These are phyloP conservation scores for Metschnikowia kunwiensis DNA, from an alignment of 805 yeast genomes.

Conservation along the genomic window DNA sequence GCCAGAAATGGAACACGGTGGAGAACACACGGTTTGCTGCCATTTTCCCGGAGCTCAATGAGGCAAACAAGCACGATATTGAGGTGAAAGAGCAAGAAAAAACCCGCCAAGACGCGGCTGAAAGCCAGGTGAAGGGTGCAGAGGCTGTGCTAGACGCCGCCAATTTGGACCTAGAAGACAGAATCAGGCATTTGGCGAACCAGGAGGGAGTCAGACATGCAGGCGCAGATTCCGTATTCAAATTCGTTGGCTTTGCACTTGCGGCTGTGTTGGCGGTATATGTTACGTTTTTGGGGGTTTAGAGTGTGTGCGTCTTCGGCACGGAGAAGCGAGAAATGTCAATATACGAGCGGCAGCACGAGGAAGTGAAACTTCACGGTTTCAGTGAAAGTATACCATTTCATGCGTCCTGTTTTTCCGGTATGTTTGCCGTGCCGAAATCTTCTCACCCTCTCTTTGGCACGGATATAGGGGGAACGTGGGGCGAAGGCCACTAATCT, in stretches of 20 bases:
- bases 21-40: constrained; percentile 55
- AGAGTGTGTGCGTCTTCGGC: no score
- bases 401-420: no score
- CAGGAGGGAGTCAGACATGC: constrained; percentile 10
- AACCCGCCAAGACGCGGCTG: constrained; percentile 8
- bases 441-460: no score
- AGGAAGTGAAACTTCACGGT: no score
- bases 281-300: constrained; percentile 12
- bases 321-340: no score
- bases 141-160: constrained; percentile 31
- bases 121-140: constrained; percentile 2
- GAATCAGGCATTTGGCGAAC: constrained; percentile 39
- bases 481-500: no score
- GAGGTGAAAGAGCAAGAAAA: constrained; percentile 19
- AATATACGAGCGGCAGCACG: no score
- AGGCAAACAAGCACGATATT: constrained; percentile 37
- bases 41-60: constrained; percentile 69
- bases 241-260: constrained; percentile 29
- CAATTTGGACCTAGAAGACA: constrained; percentile 63
- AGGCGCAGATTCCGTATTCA: constrained; percentile 15
- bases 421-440: no score
- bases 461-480: no score
- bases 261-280: constrained; percentile 34
- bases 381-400: no score
- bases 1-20: constrained; percentile 56